phyloP scores from a whole-genome alignment of 179 eudicot species.

The Camellia oleifera region DNA sequence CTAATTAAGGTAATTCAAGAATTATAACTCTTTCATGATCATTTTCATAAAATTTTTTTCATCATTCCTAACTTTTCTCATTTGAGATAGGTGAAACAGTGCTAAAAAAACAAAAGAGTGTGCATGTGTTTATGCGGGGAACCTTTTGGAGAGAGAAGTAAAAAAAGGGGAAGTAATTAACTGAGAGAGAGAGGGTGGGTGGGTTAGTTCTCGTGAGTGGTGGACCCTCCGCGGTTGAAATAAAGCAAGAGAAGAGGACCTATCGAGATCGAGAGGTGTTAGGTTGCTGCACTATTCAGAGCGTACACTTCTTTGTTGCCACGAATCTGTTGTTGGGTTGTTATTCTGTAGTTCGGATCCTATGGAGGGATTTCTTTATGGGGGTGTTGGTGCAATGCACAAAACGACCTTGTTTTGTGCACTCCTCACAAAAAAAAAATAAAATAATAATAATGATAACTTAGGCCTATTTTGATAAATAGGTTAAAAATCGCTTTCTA shows the following conservation, averaged over 20 bases:
- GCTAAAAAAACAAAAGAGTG: background rate
- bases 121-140: background rate
- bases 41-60: too few relatives aligned
- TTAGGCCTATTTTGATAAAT: too few relatives aligned
- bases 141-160: background rate
- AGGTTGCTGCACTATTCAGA: background rate
- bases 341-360: background rate
- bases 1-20: too few relatives aligned
- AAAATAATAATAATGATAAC: too few relatives aligned
- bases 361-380: background rate
- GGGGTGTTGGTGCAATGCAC: too few relatives aligned
- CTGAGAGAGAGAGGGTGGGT: background rate
- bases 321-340: conserved; percentile 8
- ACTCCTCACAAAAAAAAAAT: too few relatives aligned
- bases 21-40: too few relatives aligned
- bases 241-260: background rate
- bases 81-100: background rate
- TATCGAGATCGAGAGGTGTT: background rate
- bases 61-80: too few relatives aligned
- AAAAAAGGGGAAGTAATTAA: too few relatives aligned
- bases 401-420: too few relatives aligned
- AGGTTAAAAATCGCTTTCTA: too few relatives aligned
- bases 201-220: conserved; percentile 24
- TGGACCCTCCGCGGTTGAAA: conserved; percentile 12
- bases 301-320: background rate